Evolutionary conservation across 352 stramenopile genomes (phyloP).

Genomic region (Phytophthora pluvialis): DNA sequence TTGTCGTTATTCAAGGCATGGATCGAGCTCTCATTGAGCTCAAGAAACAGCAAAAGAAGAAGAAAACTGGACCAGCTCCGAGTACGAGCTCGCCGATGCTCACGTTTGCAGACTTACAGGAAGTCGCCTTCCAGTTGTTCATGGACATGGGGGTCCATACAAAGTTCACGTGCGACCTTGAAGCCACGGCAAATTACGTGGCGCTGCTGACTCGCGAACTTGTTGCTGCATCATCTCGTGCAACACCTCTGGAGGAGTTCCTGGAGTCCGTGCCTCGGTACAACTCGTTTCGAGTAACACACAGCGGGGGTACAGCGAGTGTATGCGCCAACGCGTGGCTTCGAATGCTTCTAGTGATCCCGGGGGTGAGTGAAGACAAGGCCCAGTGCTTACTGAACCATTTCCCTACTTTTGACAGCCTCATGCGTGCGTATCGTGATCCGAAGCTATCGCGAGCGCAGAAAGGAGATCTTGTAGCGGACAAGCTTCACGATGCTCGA

Average conservation of each 20-base stretch:
- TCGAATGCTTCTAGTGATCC: constrained; percentile 84
- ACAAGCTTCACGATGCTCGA: constrained; percentile 52
- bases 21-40: constrained; percentile 57
- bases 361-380: constrained; percentile 72
- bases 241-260: constrained; percentile 54
- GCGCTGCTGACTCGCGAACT: constrained; percentile 65
- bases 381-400: constrained; percentile 68
- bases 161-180: constrained; percentile 67
- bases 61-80: constrained; percentile 26
- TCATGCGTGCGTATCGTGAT: constrained; percentile 58
- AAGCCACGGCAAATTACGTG: constrained; percentile 61
- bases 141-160: constrained; percentile 65
- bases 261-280: constrained; percentile 62
- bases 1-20: constrained; percentile 70
- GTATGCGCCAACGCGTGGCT: constrained; percentile 67
- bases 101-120: constrained; percentile 64
- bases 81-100: constrained; percentile 17
- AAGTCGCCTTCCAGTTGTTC: constrained; percentile 70
- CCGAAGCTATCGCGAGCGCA: constrained; percentile 33
- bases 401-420: constrained; percentile 64
- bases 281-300: constrained; percentile 67
- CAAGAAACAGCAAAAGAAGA: constrained; percentile 50
- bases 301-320: constrained; percentile 50
- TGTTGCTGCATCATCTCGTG: constrained; percentile 46
- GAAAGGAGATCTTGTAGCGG: constrained; percentile 64